Evolutionary conservation across 2,329 filamentous ascomycete species (phyloP).

Genomic region (Sporothrix pseudoabietina): DNA sequence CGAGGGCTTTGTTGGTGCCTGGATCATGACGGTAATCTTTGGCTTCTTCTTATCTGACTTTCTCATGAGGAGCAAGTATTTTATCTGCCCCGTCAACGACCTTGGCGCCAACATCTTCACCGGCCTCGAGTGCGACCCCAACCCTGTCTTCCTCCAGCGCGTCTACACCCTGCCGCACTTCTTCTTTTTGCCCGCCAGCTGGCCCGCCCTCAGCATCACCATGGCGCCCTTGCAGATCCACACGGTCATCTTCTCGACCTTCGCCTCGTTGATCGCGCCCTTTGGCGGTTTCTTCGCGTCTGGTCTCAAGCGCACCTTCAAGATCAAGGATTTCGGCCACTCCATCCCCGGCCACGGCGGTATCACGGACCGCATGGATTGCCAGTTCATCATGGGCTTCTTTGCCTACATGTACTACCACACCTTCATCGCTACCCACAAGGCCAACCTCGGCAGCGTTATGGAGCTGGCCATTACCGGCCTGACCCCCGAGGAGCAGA

Average conservation of each 20-base stretch:
- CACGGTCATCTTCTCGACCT: slow-evolving; percentile 84
- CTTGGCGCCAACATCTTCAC: slow-evolving; percentile 92
- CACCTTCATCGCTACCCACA: slow-evolving; percentile 89
- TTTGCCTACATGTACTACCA: slow-evolving; percentile 99
- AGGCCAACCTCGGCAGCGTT: slow-evolving; percentile 79
- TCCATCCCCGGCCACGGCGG: slow-evolving; percentile 96
- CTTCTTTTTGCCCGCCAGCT: slow-evolving; percentile 65
- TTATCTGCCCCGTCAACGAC: slow-evolving; percentile 96
- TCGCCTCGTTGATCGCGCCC: slow-evolving; percentile 93
- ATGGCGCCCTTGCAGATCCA: slow-evolving; percentile 92
- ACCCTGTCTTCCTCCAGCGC: slow-evolving; percentile 84
- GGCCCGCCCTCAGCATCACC: slow-evolving; percentile 63
- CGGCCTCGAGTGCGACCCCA: slow-evolving; percentile 84
- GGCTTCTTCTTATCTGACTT: slow-evolving; percentile 80
- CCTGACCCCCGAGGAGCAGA: slow-evolving; percentile 82
- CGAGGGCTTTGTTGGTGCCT: slow-evolving; percentile 93
- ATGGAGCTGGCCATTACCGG: slow-evolving; percentile 91
- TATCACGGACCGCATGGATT: slow-evolving; percentile 99
- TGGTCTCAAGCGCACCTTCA: slow-evolving; percentile 96
- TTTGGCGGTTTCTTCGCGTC: slow-evolving; percentile 99
- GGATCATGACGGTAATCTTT: slow-evolving; percentile 91
- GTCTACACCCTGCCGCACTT: slow-evolving; percentile 72
- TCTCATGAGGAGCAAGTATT: slow-evolving; percentile 90
- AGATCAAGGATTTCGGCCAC: slow-evolving; percentile 99
- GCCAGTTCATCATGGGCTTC: slow-evolving; percentile 99